Percentiles rank a stretch among this genome's conserved stretches.
Conservation (phyloP, 2,329 filamentous ascomycete species). For the Zymoseptoria ardabiliae region DNA sequence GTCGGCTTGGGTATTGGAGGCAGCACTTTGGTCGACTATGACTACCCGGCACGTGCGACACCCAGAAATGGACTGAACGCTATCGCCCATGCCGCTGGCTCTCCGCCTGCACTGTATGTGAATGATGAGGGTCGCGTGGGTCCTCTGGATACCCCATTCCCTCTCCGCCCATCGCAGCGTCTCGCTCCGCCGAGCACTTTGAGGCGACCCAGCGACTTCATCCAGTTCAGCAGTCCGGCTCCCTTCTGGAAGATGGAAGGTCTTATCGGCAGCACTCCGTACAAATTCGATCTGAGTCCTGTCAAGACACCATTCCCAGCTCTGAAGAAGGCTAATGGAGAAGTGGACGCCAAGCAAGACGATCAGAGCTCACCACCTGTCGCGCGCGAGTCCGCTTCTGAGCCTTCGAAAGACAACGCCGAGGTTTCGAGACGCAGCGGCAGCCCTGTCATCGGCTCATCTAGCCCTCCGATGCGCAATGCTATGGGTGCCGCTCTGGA, state of each 20-base stretch:
- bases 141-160: conserved; percentile 32
- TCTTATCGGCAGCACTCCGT: conserved; percentile 63
- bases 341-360: conserved; percentile 9
- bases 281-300: conserved; percentile 33
- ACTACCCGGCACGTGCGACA: conserved; percentile 25
- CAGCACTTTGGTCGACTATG: conserved; percentile 21
- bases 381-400: conserved; percentile 9
- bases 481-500: conserved; percentile 18
- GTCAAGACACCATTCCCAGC: conserved; percentile 32
- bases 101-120: conserved; percentile 32
- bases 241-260: conserved; percentile 86
- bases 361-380: conserved; percentile 10
- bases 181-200: conserved; percentile 74
- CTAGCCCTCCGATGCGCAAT: conserved; percentile 24
- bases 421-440: conserved; percentile 11
- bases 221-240: conserved; percentile 77
- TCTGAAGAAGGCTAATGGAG: conserved; percentile 22
- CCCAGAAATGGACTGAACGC: conserved; percentile 29
- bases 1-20: conserved; percentile 27
- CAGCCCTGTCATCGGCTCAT: conserved; percentile 29
- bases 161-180: conserved; percentile 45
- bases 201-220: conserved; percentile 74
- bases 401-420: conserved; percentile 14
- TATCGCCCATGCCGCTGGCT: conserved; percentile 31
- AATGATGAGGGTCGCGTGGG: conserved; percentile 30